Percentiles rank a stretch among this genome's conserved stretches.
These are phyloP conservation scores for Centaurea solstitialis DNA, from an alignment of 129 eudicot genomes.

Conservation along the genomic window DNA sequence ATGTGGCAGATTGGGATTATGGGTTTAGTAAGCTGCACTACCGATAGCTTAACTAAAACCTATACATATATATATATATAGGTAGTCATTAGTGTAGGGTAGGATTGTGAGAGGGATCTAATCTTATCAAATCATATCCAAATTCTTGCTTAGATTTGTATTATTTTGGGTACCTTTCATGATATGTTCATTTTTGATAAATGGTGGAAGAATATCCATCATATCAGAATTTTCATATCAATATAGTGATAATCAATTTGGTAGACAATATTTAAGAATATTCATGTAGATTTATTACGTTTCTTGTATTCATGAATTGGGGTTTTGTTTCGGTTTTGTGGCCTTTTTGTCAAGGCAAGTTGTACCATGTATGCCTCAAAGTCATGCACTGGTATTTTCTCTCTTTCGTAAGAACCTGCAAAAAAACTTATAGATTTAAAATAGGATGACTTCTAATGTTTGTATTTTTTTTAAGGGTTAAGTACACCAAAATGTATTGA, in stretches of 20 bases:
- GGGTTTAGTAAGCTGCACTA: too few species aligned
- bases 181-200: background rate
- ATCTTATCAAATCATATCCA: constrained; percentile 26
- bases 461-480: too few species aligned
- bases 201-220: constrained; percentile 30
- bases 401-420: background rate
- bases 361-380: background rate
- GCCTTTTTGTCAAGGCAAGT: background rate
- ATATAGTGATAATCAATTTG: background rate
- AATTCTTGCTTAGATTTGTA: constrained; percentile 13
- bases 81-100: background rate
- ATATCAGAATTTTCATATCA: background rate
- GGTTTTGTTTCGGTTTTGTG: background rate
- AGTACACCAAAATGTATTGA: too few species aligned
- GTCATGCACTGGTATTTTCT: background rate
- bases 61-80: too few species aligned
- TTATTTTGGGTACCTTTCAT: constrained; percentile 9
- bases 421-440: background rate
- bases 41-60: too few species aligned
- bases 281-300: background rate
- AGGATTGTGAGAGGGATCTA: constrained; percentile 23
- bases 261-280: background rate
- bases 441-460: background rate
- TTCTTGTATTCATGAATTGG: background rate
- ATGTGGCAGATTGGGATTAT: too few species aligned